Percentiles rank a stretch among this genome's conserved stretches.
phyloP scores from a whole-genome alignment of 768 basidiomycete genomes.

The Tulasnella calospora region DNA sequence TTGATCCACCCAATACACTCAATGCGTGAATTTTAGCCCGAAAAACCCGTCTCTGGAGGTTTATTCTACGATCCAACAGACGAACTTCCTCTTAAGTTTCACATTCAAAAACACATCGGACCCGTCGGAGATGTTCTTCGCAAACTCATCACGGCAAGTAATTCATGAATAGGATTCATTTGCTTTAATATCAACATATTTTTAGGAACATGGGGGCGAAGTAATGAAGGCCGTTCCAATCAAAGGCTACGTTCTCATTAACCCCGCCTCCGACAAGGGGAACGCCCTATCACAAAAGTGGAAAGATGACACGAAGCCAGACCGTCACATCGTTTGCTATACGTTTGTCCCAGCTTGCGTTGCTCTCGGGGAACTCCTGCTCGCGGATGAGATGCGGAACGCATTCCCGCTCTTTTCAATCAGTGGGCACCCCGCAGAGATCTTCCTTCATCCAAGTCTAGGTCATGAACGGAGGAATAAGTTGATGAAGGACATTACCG shows the following conservation, averaged over 20 bases:
- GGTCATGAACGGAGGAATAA: neutral
- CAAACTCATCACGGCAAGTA: neutral
- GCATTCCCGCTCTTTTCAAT: conserved; percentile 10
- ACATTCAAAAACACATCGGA: conserved; percentile 18
- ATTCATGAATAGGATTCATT: neutral
- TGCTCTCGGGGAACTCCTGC: neutral
- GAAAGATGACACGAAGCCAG: neutral
- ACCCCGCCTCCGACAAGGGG: conserved; percentile 13
- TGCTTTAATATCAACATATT: neutral
- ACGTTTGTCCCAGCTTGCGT: conserved; percentile 14
- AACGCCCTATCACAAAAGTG: neutral
- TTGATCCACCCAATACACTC: neutral
- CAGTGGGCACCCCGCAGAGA: neutral
- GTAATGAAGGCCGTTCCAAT: conserved; percentile 12
- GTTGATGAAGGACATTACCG: neutral
- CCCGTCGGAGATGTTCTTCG: neutral
- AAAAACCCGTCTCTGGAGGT: neutral
- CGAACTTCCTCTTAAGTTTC: conserved; percentile 10
- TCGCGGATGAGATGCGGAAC: neutral
- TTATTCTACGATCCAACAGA: conserved; percentile 2
- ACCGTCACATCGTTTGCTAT: conserved; percentile 19
- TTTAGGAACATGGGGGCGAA: conserved; percentile 18
- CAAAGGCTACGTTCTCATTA: conserved; percentile 22
- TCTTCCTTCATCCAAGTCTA: conserved; percentile 3
- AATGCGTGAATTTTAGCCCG: neutral